A percentile compares a stretch with the other conserved stretches of the same genome.
phyloP scores from a whole-genome alignment of 495 filamentous ascomycete genomes.

The Filosporella fistucella region DNA sequence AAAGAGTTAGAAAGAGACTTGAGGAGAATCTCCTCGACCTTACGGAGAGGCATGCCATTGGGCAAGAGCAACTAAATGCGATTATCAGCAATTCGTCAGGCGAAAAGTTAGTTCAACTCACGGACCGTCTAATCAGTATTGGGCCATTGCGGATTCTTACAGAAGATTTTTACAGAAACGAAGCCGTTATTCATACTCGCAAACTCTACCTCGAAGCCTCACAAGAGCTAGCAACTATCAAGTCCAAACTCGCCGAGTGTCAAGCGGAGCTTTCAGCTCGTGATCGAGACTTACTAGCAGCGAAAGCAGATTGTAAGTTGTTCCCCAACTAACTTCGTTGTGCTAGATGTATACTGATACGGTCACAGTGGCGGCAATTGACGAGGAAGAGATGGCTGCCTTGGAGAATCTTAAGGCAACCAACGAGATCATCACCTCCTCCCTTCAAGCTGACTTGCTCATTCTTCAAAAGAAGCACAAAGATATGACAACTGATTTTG shows the following conservation, averaged over 20 bases:
- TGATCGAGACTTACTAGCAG: conserved; percentile 39
- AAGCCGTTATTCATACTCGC: conserved; percentile 33
- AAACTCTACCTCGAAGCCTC: conserved; percentile 28
- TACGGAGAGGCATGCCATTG: conserved; percentile 44
- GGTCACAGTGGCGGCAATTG: conserved; percentile 39
- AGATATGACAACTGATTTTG: conserved; percentile 35
- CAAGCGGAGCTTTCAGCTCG: conserved; percentile 38
- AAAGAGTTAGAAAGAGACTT: conserved; percentile 31
- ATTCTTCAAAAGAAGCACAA: conserved; percentile 37
- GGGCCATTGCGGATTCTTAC: conserved; percentile 33
- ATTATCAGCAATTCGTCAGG: conserved; percentile 37
- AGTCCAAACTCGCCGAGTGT: conserved; percentile 36
- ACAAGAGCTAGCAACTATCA: conserved; percentile 22
- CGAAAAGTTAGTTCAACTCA: conserved; percentile 43
- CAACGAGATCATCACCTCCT: conserved; percentile 45
- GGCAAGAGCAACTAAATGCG: conserved; percentile 44
- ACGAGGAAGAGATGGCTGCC: conserved; percentile 38
- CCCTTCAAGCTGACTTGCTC: conserved; percentile 46
- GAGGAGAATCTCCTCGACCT: conserved; percentile 41
- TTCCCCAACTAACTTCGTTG: conserved; percentile 14
- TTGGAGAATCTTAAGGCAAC: conserved; percentile 48
- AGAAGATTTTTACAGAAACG: conserved; percentile 33
- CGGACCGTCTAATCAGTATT: conserved; percentile 22
- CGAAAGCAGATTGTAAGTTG: conserved; percentile 28
- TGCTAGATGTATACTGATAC: conserved; percentile 17